phyloP scores from a whole-genome alignment of 306 rosid genomes.

The Malus asiatica region DNA sequence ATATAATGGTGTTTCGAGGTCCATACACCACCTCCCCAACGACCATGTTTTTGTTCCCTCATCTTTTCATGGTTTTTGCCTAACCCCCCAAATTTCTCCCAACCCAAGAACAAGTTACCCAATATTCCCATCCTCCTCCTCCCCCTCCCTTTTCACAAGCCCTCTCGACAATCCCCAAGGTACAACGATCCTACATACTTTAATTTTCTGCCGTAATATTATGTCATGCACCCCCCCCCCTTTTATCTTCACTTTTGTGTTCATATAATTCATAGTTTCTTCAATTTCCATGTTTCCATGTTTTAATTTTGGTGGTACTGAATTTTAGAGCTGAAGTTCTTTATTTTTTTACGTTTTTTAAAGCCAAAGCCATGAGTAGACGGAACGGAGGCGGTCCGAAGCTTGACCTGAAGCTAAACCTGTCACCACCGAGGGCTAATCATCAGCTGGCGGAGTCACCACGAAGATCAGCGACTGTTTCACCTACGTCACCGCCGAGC shows the following conservation, averaged over 20 bases:
- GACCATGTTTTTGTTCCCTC: constrained; percentile 17
- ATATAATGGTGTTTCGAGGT: constrained; percentile 43
- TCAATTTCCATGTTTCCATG: not conserved
- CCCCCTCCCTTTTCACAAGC: not conserved
- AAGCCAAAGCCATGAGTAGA: constrained; percentile 42
- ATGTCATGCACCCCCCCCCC: not conserved
- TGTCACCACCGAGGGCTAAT: constrained; percentile 59
- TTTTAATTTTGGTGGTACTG: not conserved
- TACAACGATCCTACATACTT: not conserved
- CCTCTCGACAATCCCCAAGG: not conserved
- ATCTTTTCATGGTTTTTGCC: constrained; percentile 11
- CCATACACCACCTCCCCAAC: constrained; percentile 25
- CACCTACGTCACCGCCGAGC: constrained; percentile 69
- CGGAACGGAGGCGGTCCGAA: constrained; percentile 60
- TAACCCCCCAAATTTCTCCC: constrained; percentile 10
- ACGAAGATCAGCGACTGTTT: constrained; percentile 46
- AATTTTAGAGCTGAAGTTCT: not conserved
- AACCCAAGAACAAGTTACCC: not conserved
- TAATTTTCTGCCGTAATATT: not conserved
- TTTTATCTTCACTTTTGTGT: not conserved
- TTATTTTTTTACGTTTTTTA: not conserved
- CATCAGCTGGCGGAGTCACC: constrained; percentile 48
- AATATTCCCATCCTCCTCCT: not conserved
- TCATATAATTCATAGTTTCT: too few relatives aligned
- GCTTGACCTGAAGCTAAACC: constrained; percentile 81